Evolutionary conservation across 305 asterid genomes (phyloP).

Genomic region (Solanum aculeatissimum): DNA sequence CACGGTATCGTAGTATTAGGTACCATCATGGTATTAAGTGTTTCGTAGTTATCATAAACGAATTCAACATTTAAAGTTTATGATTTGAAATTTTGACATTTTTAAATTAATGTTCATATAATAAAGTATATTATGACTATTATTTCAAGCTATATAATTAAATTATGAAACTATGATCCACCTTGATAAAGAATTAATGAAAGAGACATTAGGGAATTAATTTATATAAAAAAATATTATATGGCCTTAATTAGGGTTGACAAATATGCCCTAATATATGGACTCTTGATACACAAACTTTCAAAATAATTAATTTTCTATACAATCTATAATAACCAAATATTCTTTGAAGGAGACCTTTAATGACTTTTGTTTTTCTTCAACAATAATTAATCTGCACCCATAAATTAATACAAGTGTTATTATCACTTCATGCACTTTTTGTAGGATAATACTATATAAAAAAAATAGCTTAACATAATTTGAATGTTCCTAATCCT

Average conservation of each 20-base stretch:
- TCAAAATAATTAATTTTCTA: not conserved
- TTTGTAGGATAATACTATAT: constrained; percentile 10
- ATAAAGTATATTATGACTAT: not conserved
- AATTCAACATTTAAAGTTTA: not conserved
- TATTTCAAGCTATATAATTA: not conserved
- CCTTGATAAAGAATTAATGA: not conserved
- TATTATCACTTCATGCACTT: constrained; percentile 20
- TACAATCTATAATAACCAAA: not conserved
- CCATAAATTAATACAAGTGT: constrained; percentile 6
- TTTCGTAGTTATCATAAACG: not conserved
- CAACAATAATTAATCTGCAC: not conserved
- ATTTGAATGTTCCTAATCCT: constrained; percentile 1
- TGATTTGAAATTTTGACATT: not conserved
- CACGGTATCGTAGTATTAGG: no score
- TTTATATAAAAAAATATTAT: not conserved
- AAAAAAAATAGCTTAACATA: not conserved
- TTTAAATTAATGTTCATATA: not conserved
- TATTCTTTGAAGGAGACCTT: constrained; percentile 7
- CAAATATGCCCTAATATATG: constrained; percentile 3
- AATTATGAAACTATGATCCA: not conserved
- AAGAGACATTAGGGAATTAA: not conserved
- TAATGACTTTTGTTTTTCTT: constrained; percentile 8
- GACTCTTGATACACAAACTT: not conserved
- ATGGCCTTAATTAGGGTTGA: constrained; percentile 13
- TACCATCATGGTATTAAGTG: not conserved